Evolutionary conservation across 306 rosid genomes (phyloP), one percentile per base, ranked within the genome.

Genomic region (Glycine latifolia): DNA sequence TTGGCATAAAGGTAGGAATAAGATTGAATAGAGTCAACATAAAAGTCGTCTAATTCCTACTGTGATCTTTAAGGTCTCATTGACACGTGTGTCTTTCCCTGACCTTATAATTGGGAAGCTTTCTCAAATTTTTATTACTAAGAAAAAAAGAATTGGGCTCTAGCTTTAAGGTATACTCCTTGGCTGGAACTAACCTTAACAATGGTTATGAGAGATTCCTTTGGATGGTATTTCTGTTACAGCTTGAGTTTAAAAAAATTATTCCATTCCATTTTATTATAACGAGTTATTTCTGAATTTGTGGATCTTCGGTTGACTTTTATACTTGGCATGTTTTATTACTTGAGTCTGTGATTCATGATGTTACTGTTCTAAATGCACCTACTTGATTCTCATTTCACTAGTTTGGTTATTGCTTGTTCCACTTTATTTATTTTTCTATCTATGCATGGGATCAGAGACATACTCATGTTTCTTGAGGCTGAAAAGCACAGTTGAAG

Each of bases 401-500:
- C 58, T 44, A 47, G 5, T 82, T 13, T 26, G 37, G 15, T 37
- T 77, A 16, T 67, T 20, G 26, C 41, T 43, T 72, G 62, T 69
- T 44, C 55, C 39, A 65, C 52, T 73, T 31, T 20, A 58, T 44
- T 44, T 80, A 17, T 63, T 79, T 81, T 79, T 84, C 53, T 75
- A 61, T 17, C 12, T 61, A 12, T 83, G 65, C 61, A 43, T 90
- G 82, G 87, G 77, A 84, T 58, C 91, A 96, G 99, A 96, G 88
- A 89, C 92, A 0, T 87, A 87, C 88, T 77, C 91, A 44, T 96
- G 99, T 86, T 78, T 82, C 65, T 84, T 96, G 53, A 89, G 98
- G 89, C 91, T 96, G 78, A 96, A 91, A 89, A 96, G 97, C 87
- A 65, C 81, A 71, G 75, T 86, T 73, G 99, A 96, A 83, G 98